Base-by-base conservation (phyloP, 2,329 filamentous ascomycete species). In the Arthrobotrys megalospora region DNA sequence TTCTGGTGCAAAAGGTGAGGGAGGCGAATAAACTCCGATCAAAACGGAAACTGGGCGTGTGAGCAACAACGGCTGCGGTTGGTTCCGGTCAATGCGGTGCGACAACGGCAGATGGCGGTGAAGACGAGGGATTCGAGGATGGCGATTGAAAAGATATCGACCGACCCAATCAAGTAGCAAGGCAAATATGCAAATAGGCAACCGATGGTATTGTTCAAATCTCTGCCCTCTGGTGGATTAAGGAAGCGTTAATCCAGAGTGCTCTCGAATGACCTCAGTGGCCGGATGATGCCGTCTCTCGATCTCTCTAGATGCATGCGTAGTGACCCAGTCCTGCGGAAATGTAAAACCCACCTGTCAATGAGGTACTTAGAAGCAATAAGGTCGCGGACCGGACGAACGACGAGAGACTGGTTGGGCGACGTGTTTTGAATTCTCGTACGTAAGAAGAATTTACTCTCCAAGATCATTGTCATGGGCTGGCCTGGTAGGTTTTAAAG, bases 401-500 rank as follows among this genome's bases (percentile, higher is more conserved):
- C 10, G 53, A 32, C 34, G 58, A 34, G 14, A 8, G 14, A 47
- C 21, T 47, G 38, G 41, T 36, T 64, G 60, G 55, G 58, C 21
- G 52, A 67, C 53, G 52, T 67, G 32, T 55, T 64, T 43, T 52
- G 38, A 36, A 62, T 67, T 41, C 36, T 75, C 66, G 70, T 75
- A 75, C 70, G 70, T 75, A 75, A 75, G 70, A 68, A 75, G 43
- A 66, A 50, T 50, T 45, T 34, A 28, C 10, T 19, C 12, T 41
- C 16, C 11, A 32, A 73, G 62, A 50, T 28, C 55, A 41, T 73
- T 60, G 36, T 47, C 48, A 60, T 58, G 19, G 58, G 48, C 34
- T 43, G 60, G 55, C 60, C 38, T 41, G 16, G 48, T 58, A 36
- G 62, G 62, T 62, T 75, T 75, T 75, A 67, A 75, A 75, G 62